These are phyloP conservation scores for Aspergillus sp. DNA, from an alignment of 2,329 filamentous ascomycete species.

Conservation along the genomic window DNA sequence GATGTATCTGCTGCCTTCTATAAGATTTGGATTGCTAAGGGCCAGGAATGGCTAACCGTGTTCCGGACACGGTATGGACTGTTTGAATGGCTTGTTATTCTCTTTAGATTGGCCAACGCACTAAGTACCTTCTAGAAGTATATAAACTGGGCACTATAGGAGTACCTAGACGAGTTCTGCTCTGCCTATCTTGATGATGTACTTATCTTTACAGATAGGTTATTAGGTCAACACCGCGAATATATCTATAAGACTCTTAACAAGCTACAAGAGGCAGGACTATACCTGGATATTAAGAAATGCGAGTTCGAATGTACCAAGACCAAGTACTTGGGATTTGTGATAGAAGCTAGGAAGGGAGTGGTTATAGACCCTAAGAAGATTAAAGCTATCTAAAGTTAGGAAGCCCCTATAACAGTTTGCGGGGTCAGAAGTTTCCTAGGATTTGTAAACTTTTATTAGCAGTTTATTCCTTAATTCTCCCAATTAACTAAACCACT, in stretches of 20 bases:
- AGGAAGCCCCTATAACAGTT: neutral
- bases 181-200: constrained; percentile 18
- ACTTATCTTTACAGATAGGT: constrained; percentile 12
- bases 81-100: constrained; percentile 30
- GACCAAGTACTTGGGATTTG: neutral
- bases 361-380: neutral
- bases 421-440: neutral
- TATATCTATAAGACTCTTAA: neutral
- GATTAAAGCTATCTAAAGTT: neutral
- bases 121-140: constrained; percentile 17
- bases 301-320: neutral
- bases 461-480: neutral
- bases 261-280: neutral
- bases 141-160: constrained; percentile 12
- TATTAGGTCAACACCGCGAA: neutral
- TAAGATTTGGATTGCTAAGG: neutral
- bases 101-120: constrained; percentile 22
- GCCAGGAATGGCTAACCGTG: constrained; percentile 2
- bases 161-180: constrained; percentile 11
- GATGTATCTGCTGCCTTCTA: neutral
- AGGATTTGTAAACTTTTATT: neutral
- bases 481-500: neutral
- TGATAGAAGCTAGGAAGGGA: neutral
- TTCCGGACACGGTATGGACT: constrained; percentile 22
- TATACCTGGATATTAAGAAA: neutral